These are phyloP conservation scores for Yamadazyma philogaea DNA, from an alignment of 805 yeast species.

Conservation along the genomic window DNA sequence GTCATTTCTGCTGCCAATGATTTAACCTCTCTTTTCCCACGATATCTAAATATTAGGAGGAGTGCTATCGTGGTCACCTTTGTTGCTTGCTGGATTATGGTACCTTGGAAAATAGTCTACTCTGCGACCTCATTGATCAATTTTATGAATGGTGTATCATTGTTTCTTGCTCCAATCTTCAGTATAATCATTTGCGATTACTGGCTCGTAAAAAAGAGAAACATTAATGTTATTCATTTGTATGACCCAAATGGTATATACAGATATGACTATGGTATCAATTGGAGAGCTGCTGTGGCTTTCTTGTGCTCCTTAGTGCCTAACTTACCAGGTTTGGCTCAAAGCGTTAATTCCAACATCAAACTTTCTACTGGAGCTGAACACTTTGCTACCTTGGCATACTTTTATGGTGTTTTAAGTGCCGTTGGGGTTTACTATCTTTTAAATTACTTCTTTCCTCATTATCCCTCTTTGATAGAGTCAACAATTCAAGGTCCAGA, in stretches of 20 bases:
- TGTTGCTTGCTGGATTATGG: slow-evolving; percentile 13
- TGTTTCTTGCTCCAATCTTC: slow-evolving; percentile 15
- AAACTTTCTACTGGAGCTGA: slow-evolving; percentile 7
- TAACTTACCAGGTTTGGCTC: slow-evolving; percentile 15
- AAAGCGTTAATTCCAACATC: slow-evolving; percentile 11
- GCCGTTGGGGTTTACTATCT: slow-evolving; percentile 10
- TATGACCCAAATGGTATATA: slow-evolving; percentile 27
- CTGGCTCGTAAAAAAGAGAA: slow-evolving; percentile 12
- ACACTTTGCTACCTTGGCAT: slow-evolving; percentile 11
- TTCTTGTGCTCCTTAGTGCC: slow-evolving; percentile 20
- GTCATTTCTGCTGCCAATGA: slow-evolving; percentile 16
- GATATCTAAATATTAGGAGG: slow-evolving; percentile 12
- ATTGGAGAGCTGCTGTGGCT: slow-evolving; percentile 15
- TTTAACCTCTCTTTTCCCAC: slow-evolving; percentile 13
- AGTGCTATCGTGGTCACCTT: slow-evolving; percentile 13
- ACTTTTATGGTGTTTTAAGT: slow-evolving; percentile 12
- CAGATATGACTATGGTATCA: slow-evolving; percentile 22
- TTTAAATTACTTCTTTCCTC: slow-evolving; percentile 11
- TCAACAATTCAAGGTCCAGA: slow-evolving; percentile 6
- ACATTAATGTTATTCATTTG: slow-evolving; percentile 29
- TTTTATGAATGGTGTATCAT: slow-evolving; percentile 17
- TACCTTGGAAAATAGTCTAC: slow-evolving; percentile 18
- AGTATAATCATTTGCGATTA: slow-evolving; percentile 14
- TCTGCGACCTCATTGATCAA: slow-evolving; percentile 14
- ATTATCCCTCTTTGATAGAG: slow-evolving; percentile 8